Conservation (phyloP, 306 rosid genomes). For the Acacia melanoxylon region DNA sequence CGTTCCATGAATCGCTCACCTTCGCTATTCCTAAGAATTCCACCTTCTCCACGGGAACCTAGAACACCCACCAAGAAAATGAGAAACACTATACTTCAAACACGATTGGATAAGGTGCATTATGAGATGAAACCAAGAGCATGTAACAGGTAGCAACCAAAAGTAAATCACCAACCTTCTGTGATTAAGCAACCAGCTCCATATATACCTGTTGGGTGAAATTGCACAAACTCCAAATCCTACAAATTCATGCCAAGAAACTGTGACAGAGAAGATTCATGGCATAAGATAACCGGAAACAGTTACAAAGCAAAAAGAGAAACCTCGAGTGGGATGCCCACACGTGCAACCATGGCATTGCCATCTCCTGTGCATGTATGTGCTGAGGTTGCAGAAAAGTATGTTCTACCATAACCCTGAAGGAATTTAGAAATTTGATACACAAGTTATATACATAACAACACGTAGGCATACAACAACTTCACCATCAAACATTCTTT, state of each 20-base stretch:
- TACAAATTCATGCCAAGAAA: slow-evolving; percentile 36
- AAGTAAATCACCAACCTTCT: slow-evolving; percentile 60
- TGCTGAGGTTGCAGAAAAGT: slow-evolving; percentile 94
- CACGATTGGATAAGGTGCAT: not conserved
- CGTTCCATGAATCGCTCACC: slow-evolving; percentile 99
- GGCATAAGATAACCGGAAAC: slow-evolving; percentile 19
- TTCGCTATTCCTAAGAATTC: slow-evolving; percentile 92
- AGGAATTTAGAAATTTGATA: slow-evolving; percentile 24
- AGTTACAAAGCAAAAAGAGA: slow-evolving; percentile 22
- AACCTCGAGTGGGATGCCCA: slow-evolving; percentile 92
- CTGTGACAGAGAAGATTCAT: slow-evolving; percentile 8
- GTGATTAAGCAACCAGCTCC: slow-evolving; percentile 99
- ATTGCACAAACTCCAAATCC: slow-evolving; percentile 99
- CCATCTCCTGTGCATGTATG: slow-evolving; percentile 99
- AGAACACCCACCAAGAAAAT: slow-evolving; percentile 11
- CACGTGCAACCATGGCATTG: slow-evolving; percentile 94
- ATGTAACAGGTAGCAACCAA: not conserved
- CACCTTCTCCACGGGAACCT: slow-evolving; percentile 99
- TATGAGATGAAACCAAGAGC: slow-evolving; percentile 25
- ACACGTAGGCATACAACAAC: not conserved
- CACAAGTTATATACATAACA: slow-evolving; percentile 6
- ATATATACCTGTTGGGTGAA: slow-evolving; percentile 95
- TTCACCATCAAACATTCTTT: not conserved
- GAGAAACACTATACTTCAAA: not conserved
- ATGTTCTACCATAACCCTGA: slow-evolving; percentile 92